Evolutionary conservation across 768 basidiomycete species (phyloP), one percentile per base, ranked within the genome.

Genomic region (Crucibulum laeve): DNA sequence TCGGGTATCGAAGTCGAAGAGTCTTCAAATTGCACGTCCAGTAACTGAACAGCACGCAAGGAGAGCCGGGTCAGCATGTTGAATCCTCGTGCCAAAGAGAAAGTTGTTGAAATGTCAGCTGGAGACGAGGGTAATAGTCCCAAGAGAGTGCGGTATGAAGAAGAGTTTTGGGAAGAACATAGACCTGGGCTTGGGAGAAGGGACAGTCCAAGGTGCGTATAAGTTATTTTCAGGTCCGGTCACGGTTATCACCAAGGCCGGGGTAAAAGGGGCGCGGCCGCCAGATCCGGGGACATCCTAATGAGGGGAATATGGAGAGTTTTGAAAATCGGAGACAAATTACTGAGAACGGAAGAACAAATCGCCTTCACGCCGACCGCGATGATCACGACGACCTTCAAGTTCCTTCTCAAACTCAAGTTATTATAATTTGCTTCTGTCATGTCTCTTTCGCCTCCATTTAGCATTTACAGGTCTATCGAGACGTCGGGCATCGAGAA

Each of bases 61-160:
- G 56, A 50, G 6, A 61, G 48, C 25, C 52, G 52, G 32, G 59
- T 55, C 38, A 66, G 42, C 61, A 63, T 65, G 30, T 21, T 42
- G 10, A 26, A 10, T 10, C 8, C 18, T 8, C 36, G 18, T 8
- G 28, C 10, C 36, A 11, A n/a, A 30, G 28, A 30, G 8, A 30
- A n/a, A 8, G 28, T 8, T 30, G n/a, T 30, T 30, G n/a, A 30
- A n/a, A 11, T 11, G 23, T 11, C 8, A 13, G 21, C 10, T 21
- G 24, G 24, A 40, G 21, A 18, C 11, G 39, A 40, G 39, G 23
- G 18, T 18, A 18, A 10, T 10, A n/a, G n/a, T 8, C 8, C 8
- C n/a, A 30, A 8, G 28, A n/a, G 8, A 30, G 28, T 30, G n/a
- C n/a, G 28, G 28, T 8, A n/a, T 30, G 8, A 30, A n/a, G 28